Evolutionary conservation across 371 early-diverging fungal species (phyloP).

Genomic region (Zopfochytrium polystomum): DNA sequence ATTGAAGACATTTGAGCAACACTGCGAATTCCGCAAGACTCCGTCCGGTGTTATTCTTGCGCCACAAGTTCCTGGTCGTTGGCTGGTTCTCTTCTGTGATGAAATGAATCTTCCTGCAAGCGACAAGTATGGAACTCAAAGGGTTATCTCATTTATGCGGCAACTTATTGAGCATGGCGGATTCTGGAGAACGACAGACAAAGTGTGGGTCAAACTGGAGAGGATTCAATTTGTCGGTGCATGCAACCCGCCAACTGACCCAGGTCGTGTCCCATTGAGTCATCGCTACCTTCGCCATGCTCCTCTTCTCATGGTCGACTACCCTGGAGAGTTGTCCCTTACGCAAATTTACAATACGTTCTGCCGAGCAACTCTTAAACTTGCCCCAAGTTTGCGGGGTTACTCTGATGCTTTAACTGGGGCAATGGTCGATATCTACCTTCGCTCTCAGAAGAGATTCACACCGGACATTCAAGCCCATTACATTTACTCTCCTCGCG

Average conservation of each 20-base stretch:
- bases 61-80: constrained; percentile 80
- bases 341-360: constrained; percentile 95
- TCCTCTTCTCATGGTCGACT: constrained; percentile 96
- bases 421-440: constrained; percentile 97
- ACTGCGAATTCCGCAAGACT: constrained; percentile 96
- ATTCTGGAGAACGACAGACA: constrained; percentile 90
- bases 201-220: constrained; percentile 90
- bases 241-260: constrained; percentile 99
- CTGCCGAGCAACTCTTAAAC: constrained; percentile 88
- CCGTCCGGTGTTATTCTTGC: constrained; percentile 86
- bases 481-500: constrained; percentile 98
- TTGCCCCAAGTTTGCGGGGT: constrained; percentile 88
- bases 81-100: constrained; percentile 98
- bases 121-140: constrained; percentile 97
- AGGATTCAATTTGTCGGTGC: constrained; percentile 98
- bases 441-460: constrained; percentile 83
- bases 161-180: constrained; percentile 95
- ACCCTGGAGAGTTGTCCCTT: constrained; percentile 91
- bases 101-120: constrained; percentile 96
- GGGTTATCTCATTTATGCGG: constrained; percentile 93
- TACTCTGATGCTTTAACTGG: constrained; percentile 87
- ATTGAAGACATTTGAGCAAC: constrained; percentile 94
- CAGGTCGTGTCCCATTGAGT: constrained; percentile 93
- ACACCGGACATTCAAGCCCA: constrained; percentile 97
- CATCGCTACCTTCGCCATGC: constrained; percentile 96